Evolutionary conservation across 805 yeast genomes (phyloP).

Genomic region (Candida dajiaensis): DNA sequence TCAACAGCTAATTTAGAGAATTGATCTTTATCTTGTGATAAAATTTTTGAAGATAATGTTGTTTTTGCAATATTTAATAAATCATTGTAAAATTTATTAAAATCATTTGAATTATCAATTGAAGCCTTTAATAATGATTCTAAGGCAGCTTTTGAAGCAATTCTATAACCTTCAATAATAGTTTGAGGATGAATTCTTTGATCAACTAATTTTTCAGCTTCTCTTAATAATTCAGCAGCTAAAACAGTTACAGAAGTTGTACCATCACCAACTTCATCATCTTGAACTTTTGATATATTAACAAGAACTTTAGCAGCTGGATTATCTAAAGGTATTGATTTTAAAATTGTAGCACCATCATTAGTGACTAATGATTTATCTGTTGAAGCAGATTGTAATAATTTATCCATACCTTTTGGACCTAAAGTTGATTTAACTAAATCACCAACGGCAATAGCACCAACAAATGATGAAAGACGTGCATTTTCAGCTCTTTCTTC

Average conservation of each 20-base stretch:
- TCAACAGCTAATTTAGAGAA: constrained; percentile 90
- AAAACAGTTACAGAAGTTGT: constrained; percentile 94
- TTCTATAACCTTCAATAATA: constrained; percentile 90
- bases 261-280: constrained; percentile 96
- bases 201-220: constrained; percentile 89
- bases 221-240: constrained; percentile 86
- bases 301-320: constrained; percentile 97
- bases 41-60: constrained; percentile 86
- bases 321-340: constrained; percentile 90
- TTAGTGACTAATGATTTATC: constrained; percentile 81
- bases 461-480: constrained; percentile 93
- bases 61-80: constrained; percentile 86
- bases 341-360: constrained; percentile 96
- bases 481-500: constrained; percentile 99
- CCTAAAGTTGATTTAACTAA: constrained; percentile 91
- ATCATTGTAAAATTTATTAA: constrained; percentile 68
- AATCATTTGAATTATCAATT: constrained; percentile 67
- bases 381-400: constrained; percentile 80
- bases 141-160: constrained; percentile 82
- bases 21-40: constrained; percentile 89
- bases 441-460: constrained; percentile 99
- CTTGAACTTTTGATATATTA: constrained; percentile 63
- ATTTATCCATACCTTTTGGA: constrained; percentile 98
- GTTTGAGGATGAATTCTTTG: constrained; percentile 97
- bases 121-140: constrained; percentile 73